Conservation (phyloP, 768 basidiomycete species). For the Boletus patriciae region DNA sequence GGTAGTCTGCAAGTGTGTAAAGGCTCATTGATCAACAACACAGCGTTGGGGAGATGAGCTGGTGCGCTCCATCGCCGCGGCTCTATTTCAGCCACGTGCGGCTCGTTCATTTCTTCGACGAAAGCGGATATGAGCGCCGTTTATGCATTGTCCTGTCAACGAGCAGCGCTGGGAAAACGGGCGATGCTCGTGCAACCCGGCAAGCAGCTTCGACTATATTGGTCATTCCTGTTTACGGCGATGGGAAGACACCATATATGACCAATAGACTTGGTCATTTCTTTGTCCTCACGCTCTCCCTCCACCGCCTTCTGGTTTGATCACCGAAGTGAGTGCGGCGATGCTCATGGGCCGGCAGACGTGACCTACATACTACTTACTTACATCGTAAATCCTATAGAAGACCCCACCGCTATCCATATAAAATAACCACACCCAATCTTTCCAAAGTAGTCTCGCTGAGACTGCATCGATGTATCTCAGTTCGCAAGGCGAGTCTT, state of each 20-base stretch:
- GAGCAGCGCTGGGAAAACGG: slow-evolving; percentile 20
- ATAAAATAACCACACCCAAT: slow-evolving; percentile 2
- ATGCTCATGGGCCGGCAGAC: background rate
- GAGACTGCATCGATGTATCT: too few species aligned
- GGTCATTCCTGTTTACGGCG: slow-evolving; percentile 27
- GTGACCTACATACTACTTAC: background rate
- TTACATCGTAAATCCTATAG: background rate
- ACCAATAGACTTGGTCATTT: background rate
- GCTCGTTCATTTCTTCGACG: slow-evolving; percentile 94
- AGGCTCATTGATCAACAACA: background rate
- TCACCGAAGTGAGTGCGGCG: background rate
- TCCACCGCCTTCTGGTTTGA: background rate
- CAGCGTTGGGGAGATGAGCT: slow-evolving; percentile 94
- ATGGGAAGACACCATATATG: slow-evolving; percentile 17
- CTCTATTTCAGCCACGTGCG: slow-evolving; percentile 84
- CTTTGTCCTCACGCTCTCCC: background rate
- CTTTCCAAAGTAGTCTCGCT: background rate
- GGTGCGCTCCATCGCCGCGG: slow-evolving; percentile 88
- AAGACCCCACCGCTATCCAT: background rate
- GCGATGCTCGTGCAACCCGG: slow-evolving; percentile 28
- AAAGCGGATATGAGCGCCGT: slow-evolving; percentile 52
- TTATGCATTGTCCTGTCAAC: slow-evolving; percentile 26
- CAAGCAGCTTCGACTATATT: slow-evolving; percentile 28
- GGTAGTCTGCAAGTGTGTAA: background rate
- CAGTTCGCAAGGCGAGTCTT: too few species aligned